phyloP scores from a whole-genome alignment of 768 basidiomycete species.

The Suillus clintonianus region DNA sequence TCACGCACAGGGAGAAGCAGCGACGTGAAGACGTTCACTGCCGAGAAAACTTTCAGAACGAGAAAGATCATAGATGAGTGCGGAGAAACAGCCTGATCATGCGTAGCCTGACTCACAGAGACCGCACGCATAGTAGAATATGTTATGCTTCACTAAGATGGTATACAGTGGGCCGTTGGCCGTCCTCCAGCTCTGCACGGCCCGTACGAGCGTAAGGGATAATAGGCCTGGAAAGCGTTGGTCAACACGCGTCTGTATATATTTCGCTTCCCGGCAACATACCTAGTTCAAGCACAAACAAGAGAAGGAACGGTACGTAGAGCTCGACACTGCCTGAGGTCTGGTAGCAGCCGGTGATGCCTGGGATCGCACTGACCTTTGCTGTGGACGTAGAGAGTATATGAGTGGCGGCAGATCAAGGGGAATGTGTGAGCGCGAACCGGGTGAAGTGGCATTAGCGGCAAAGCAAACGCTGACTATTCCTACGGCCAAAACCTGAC shows the following conservation, averaged over 20 bases:
- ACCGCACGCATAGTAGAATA: too few relatives aligned
- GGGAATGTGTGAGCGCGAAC: not conserved
- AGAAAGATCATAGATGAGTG: too few relatives aligned
- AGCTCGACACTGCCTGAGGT: not conserved
- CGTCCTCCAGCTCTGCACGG: too few relatives aligned
- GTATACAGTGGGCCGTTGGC: too few relatives aligned
- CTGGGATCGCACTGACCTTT: not conserved
- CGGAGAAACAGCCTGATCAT: too few relatives aligned
- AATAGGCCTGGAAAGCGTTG: not conserved
- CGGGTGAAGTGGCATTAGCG: not conserved
- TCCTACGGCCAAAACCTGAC: not conserved
- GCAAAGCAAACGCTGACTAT: not conserved
- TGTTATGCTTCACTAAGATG: too few relatives aligned
- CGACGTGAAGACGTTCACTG: too few relatives aligned
- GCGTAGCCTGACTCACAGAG: too few relatives aligned
- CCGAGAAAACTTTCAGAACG: too few relatives aligned
- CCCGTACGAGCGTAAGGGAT: too few relatives aligned
- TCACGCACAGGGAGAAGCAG: too few relatives aligned
- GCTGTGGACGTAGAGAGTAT: not conserved
- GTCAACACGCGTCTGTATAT: not conserved
- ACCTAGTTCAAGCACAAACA: not conserved
- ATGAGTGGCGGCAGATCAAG: not conserved
- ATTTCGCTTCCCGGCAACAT: not conserved
- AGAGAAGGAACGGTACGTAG: not conserved
- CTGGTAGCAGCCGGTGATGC: not conserved